A percentile compares a stretch with the other conserved stretches of the same genome.
Conservation (phyloP, 2,329 filamentous ascomycete species). For the Trichophyton mentagrophytes region DNA sequence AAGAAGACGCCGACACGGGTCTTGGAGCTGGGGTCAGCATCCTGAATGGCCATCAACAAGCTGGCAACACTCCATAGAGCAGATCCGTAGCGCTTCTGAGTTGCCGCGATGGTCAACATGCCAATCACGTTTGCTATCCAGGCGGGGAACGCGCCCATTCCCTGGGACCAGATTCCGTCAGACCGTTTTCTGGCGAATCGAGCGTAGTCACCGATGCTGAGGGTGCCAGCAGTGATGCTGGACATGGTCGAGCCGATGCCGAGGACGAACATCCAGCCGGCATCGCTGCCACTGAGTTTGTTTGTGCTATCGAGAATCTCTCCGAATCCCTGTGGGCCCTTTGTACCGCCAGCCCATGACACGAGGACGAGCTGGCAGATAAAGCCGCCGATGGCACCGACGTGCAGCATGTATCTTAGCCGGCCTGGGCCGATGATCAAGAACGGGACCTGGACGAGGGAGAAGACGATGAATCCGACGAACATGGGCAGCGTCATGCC, state of each 20-base stretch:
- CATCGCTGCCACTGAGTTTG: neutral
- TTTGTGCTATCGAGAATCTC: slow-evolving; percentile 5
- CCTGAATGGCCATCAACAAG: slow-evolving; percentile 29
- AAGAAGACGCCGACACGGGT: slow-evolving; percentile 38
- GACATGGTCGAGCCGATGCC: slow-evolving; percentile 35
- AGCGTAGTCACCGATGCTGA: slow-evolving; percentile 36
- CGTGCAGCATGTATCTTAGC: slow-evolving; percentile 6
- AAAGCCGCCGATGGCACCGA: slow-evolving; percentile 18
- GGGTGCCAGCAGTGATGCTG: slow-evolving; percentile 34
- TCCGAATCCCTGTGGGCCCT: slow-evolving; percentile 8
- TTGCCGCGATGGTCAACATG: slow-evolving; percentile 25
- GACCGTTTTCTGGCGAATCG: slow-evolving; percentile 31
- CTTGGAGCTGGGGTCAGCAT: slow-evolving; percentile 21
- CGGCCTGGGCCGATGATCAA: slow-evolving; percentile 34
- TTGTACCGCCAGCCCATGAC: slow-evolving; percentile 8
- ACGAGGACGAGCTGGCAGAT: slow-evolving; percentile 9
- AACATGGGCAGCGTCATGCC: slow-evolving; percentile 26
- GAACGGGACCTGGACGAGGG: slow-evolving; percentile 28
- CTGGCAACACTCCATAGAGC: slow-evolving; percentile 35
- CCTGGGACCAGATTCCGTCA: slow-evolving; percentile 32
- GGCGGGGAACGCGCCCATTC: neutral
- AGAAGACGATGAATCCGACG: slow-evolving; percentile 26
- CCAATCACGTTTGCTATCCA: slow-evolving; percentile 15
- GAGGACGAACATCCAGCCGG: slow-evolving; percentile 28
- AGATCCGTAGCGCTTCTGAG: slow-evolving; percentile 23